These are phyloP conservation scores for Boletus barrowsii DNA, from an alignment of 768 basidiomycete species.

Conservation along the genomic window DNA sequence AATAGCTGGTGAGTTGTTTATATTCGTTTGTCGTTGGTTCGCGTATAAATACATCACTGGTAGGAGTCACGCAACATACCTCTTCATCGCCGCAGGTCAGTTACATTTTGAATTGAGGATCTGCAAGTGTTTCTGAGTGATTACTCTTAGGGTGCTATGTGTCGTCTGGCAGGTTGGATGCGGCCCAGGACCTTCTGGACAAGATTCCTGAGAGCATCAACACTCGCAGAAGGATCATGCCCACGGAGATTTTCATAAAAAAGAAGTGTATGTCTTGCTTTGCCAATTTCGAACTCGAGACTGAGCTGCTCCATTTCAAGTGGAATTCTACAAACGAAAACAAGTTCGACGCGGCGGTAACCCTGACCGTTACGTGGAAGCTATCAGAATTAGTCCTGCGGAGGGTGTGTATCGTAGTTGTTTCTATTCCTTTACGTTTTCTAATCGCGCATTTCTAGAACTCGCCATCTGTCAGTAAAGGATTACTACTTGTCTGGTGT, in stretches of 20 bases:
- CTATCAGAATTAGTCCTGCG: conserved; percentile 63
- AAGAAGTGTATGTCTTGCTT: conserved; percentile 57
- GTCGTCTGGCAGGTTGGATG: conserved; percentile 49
- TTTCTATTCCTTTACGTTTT: not conserved
- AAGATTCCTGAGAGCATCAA: conserved; percentile 57
- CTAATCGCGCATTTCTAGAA: conserved; percentile 39
- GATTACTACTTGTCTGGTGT: not conserved
- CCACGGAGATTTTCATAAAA: conserved; percentile 74
- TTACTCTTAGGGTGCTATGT: conserved; percentile 53
- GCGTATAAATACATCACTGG: not conserved
- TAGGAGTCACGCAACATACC: conserved; percentile 79
- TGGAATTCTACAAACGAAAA: conserved; percentile 73
- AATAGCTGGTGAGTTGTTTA: conserved; percentile 58
- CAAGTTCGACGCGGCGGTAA: conserved; percentile 54
- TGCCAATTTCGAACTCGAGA: not conserved
- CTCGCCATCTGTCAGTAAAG: conserved; percentile 62
- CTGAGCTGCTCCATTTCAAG: conserved; percentile 34
- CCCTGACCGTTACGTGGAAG: conserved; percentile 47
- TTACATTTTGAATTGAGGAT: not conserved
- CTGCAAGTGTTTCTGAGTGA: not conserved
- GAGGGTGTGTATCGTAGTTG: conserved; percentile 48
- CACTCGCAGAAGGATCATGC: conserved; percentile 63
- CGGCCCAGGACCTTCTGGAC: conserved; percentile 62
- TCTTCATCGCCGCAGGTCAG: conserved; percentile 68
- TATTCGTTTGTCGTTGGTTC: not conserved